A percentile compares a stretch with the other conserved stretches of the same genome.
phyloP scores from a whole-genome alignment of 495 filamentous ascomycete genomes.

The Hyaloscypha hepaticicola region DNA sequence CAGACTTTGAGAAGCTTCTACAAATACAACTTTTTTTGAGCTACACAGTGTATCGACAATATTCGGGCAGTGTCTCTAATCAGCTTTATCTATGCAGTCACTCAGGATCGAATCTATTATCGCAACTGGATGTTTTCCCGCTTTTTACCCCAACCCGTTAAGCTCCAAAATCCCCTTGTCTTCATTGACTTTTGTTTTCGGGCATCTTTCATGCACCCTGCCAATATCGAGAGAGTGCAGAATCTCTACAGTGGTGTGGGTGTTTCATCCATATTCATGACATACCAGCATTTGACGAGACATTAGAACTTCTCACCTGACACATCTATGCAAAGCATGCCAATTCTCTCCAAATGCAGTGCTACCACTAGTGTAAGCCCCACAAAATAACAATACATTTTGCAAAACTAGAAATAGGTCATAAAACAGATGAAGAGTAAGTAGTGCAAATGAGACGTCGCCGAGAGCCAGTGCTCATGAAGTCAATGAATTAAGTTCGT shows the following conservation, averaged over 20 bases:
- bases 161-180: not conserved
- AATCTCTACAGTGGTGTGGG: too few species aligned
- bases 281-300: too few species aligned
- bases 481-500: not conserved
- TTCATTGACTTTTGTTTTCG: too few species aligned
- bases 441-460: not conserved
- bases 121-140: not conserved
- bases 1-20: constrained; percentile 31
- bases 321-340: too few species aligned
- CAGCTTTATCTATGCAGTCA: not conserved
- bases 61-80: not conserved
- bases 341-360: too few species aligned
- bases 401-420: not conserved
- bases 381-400: not conserved
- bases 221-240: too few species aligned
- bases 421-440: not conserved
- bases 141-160: not conserved
- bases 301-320: too few species aligned
- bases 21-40: not conserved
- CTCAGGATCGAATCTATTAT: not conserved
- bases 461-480: not conserved
- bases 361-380: too few species aligned
- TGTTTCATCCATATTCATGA: too few species aligned
- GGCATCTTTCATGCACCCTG: too few species aligned
- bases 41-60: not conserved